These are phyloP conservation scores for Claviceps monticola DNA, from an alignment of 2,329 filamentous ascomycete species.

Conservation along the genomic window DNA sequence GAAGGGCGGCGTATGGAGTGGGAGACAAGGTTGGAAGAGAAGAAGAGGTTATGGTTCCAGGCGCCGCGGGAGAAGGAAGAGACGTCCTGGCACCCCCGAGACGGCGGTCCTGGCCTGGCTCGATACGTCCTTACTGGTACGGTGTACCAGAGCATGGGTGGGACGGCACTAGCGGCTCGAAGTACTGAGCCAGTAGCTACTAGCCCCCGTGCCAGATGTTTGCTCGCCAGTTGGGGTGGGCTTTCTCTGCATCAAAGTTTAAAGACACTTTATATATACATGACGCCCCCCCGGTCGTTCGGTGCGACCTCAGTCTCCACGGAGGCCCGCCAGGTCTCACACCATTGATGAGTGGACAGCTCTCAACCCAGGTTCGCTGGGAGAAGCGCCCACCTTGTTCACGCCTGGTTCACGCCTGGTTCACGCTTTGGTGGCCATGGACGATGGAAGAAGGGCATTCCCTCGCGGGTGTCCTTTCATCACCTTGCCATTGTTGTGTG, in stretches of 20 bases:
- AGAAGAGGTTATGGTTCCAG: conserved; percentile 19
- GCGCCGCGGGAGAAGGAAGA: conserved; percentile 22
- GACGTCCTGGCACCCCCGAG: conserved; percentile 21
- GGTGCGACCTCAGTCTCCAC: conserved; percentile 22
- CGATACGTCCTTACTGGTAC: conserved; percentile 20
- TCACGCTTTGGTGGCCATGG: background rate
- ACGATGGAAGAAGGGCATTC: background rate
- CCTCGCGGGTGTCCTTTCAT: background rate
- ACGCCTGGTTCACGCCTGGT: background rate
- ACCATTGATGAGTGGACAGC: conserved; percentile 24
- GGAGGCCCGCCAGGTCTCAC: conserved; percentile 24
- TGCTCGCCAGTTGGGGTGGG: conserved; percentile 1
- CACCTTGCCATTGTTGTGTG: too few species aligned
- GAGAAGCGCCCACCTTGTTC: conserved; percentile 12
- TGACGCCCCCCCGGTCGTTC: conserved; percentile 17
- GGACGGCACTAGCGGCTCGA: conserved; percentile 18
- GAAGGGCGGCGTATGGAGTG: conserved; percentile 14
- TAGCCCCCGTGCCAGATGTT: conserved; percentile 9
- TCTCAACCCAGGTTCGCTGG: conserved; percentile 18
- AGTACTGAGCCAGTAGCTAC: conserved; percentile 14
- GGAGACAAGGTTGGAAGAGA: conserved; percentile 21
- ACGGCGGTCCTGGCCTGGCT: conserved; percentile 19
- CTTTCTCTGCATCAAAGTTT: conserved; percentile 5
- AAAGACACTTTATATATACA: conserved; percentile 19
- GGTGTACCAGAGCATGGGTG: conserved; percentile 17